Evolutionary conservation across 768 basidiomycete genomes (phyloP).

Genomic region (Calocybe cyanea): DNA sequence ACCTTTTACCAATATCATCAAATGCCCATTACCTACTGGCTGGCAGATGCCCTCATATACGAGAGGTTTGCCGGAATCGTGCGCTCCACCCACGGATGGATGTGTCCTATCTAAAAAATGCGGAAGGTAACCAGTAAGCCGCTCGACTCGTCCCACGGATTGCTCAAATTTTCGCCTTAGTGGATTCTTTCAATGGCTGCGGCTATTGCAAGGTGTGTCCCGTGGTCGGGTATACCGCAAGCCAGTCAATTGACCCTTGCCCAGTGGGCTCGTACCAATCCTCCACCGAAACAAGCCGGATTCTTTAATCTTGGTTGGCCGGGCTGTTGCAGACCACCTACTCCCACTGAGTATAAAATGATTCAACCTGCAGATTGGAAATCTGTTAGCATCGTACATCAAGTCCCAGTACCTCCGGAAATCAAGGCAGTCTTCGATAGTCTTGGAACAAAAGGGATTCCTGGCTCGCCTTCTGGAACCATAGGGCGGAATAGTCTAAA

Average conservation of each 20-base stretch:
- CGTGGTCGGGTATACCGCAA: conserved; percentile 12
- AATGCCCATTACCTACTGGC: conserved; percentile 8
- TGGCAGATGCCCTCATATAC: conserved; percentile 70
- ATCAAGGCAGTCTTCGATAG: conserved; percentile 66
- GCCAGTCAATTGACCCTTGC: conserved; percentile 20
- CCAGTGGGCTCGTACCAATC: conserved; percentile 70
- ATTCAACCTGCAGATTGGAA: conserved; percentile 78
- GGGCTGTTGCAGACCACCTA: conserved; percentile 82
- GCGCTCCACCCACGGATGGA: conserved; percentile 71
- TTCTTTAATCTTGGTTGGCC: conserved; percentile 81
- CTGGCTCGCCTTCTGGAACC: conserved; percentile 25
- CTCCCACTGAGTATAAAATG: conserved; percentile 49
- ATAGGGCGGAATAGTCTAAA: conserved; percentile 28
- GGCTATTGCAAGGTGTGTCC: conserved; percentile 81
- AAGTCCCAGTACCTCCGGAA: conserved; percentile 67
- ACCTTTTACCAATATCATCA: not conserved
- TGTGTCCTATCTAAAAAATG: conserved; percentile 77
- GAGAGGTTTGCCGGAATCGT: conserved; percentile 74
- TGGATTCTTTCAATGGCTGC: conserved; percentile 81
- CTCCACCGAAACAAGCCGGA: conserved; percentile 48
- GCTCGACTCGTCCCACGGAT: conserved; percentile 9
- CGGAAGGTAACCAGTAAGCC: conserved; percentile 60
- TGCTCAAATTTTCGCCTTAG: conserved; percentile 31
- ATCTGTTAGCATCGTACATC: conserved; percentile 72
- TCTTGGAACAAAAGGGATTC: conserved; percentile 37